phyloP scores from a whole-genome alignment of 2,329 filamentous ascomycete genomes.

The Hypomyces rosellus region DNA sequence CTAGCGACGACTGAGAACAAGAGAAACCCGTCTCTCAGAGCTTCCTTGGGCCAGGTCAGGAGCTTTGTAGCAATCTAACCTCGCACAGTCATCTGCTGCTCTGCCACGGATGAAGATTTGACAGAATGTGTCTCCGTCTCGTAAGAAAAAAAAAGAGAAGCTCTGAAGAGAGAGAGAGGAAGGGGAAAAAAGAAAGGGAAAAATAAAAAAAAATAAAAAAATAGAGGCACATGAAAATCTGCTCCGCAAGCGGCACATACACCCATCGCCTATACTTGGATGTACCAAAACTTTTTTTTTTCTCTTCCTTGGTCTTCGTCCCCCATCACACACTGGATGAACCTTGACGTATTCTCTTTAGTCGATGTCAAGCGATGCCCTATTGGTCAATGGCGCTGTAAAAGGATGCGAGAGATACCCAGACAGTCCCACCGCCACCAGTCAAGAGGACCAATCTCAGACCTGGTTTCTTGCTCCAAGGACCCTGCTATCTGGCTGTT shows the following conservation, averaged over 20 bases:
- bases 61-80: slow-evolving; percentile 19
- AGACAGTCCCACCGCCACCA: slow-evolving; percentile 10
- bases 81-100: slow-evolving; percentile 26
- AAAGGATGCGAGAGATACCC: not conserved
- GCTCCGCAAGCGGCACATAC: slow-evolving; percentile 1
- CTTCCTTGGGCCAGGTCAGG: slow-evolving; percentile 28
- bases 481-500: not conserved
- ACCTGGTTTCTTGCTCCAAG: not conserved
- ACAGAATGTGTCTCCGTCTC: not conserved
- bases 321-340: slow-evolving; percentile 2
- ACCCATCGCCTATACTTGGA: not conserved
- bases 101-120: not conserved
- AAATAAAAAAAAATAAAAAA: slow-evolving; percentile 7
- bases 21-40: slow-evolving; percentile 34
- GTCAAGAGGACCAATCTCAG: slow-evolving; percentile 2
- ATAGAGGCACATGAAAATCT: not conserved
- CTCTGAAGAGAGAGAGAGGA: slow-evolving; percentile 1
- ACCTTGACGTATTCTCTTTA: slow-evolving; percentile 1
- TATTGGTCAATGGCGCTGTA: slow-evolving; percentile 13
- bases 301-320: slow-evolving; percentile 1
- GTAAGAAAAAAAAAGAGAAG: slow-evolving; percentile 1
- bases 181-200: slow-evolving; percentile 8
- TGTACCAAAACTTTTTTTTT: slow-evolving; percentile 11
- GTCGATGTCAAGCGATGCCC: not conserved
- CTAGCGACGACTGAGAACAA: slow-evolving; percentile 28